Percentiles rank a stretch among this genome's conserved stretches.
Evolutionary conservation across 1,284 basidiomycete genomes (phyloP).

Genomic region (Puccinia novopanici): DNA sequence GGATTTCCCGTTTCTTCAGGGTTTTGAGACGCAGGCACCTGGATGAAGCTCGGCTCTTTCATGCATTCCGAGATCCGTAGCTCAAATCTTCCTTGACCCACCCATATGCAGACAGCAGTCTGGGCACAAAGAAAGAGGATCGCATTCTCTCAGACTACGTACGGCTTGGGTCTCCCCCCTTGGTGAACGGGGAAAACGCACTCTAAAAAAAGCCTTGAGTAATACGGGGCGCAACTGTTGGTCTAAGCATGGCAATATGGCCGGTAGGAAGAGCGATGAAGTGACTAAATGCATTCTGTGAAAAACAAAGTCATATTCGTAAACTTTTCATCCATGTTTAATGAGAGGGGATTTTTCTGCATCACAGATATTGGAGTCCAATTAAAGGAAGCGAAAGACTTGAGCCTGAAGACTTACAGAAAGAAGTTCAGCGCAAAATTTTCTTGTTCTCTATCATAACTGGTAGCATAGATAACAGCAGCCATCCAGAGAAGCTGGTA

Average conservation of each 20-base stretch:
- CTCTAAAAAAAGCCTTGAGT: slow-evolving; percentile 41
- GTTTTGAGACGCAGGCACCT: slow-evolving; percentile 4
- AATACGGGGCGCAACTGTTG: slow-evolving; percentile 13
- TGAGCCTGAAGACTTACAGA: slow-evolving; percentile 14
- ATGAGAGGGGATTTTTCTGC: no score
- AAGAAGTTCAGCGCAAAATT: slow-evolving; percentile 33
- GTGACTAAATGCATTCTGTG: slow-evolving; percentile 45
- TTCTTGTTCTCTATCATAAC: slow-evolving; percentile 18
- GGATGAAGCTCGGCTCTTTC: slow-evolving; percentile 9
- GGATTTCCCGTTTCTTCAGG: background rate
- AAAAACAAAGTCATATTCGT: background rate
- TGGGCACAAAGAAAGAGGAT: background rate
- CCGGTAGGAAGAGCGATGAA: slow-evolving; percentile 46
- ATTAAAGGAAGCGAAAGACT: no score
- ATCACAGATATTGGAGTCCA: no score
- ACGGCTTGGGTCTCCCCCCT: background rate
- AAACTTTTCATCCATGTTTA: no score
- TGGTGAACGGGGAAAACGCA: background rate
- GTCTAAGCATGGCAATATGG: slow-evolving; percentile 18
- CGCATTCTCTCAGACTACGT: background rate
- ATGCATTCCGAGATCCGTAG: slow-evolving; percentile 28
- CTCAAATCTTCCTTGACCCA: slow-evolving; percentile 17
- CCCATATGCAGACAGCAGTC: slow-evolving; percentile 40
- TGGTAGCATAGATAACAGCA: slow-evolving; percentile 34
- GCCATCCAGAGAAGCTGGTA: slow-evolving; percentile 34